Evolutionary conservation across 257 asterid genomes (phyloP).

Genomic region (Petrea volubilis): DNA sequence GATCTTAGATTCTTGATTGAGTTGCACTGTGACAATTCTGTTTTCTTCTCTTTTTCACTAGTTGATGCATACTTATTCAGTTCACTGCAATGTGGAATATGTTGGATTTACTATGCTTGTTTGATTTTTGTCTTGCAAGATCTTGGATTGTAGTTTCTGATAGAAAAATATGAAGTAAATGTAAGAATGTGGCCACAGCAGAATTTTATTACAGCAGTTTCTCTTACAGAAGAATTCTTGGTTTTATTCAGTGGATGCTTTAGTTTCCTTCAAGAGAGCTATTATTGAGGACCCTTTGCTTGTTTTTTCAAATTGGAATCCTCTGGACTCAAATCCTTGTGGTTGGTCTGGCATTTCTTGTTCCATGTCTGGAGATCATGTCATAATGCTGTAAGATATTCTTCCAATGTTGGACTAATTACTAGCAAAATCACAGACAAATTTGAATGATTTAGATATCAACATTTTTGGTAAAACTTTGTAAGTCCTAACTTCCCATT

Average conservation of each 20-base stretch:
- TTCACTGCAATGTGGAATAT: constrained; percentile 30
- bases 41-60: not conserved
- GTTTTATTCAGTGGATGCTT: constrained; percentile 62
- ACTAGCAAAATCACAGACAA: not conserved
- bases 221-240: constrained; percentile 18
- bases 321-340: constrained; percentile 75
- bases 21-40: not conserved
- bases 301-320: constrained; percentile 72
- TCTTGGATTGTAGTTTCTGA: constrained; percentile 16
- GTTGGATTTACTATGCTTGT: no score
- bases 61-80: constrained; percentile 5
- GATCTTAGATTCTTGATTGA: constrained; percentile 44
- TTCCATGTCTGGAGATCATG: constrained; percentile 67
- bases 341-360: constrained; percentile 75
- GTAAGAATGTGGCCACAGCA: not conserved
- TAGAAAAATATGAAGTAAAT: not conserved
- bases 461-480: not conserved
- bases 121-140: constrained; percentile 22
- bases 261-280: constrained; percentile 75
- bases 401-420: constrained; percentile 10
- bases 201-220: constrained; percentile 8
- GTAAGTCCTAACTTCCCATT: not conserved
- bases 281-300: constrained; percentile 73
- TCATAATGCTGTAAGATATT: constrained; percentile 73
- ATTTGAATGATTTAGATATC: not conserved